phyloP scores from a whole-genome alignment of 345 rosid genomes.

The Lepidium didymum region DNA sequence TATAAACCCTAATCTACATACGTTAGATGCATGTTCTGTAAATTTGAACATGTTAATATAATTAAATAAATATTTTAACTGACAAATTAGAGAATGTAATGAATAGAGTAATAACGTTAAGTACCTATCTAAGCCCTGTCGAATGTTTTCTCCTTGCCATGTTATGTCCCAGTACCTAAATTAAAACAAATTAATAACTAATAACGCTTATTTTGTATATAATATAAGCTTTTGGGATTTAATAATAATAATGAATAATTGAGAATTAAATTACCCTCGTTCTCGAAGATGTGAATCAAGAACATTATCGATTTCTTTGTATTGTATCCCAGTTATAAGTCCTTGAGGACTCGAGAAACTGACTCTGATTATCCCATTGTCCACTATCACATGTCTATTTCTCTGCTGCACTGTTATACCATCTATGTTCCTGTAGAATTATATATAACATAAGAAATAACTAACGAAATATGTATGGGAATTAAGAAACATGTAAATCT shows the following conservation, averaged over 20 bases:
- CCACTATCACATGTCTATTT: slow-evolving; percentile 46
- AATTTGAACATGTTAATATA: no score
- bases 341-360: slow-evolving; percentile 61
- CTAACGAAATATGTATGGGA: no score
- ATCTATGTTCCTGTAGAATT: neutral
- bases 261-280: slow-evolving; percentile 16
- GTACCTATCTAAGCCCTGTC: slow-evolving; percentile 18
- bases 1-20: no score
- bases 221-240: neutral
- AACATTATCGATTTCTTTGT: slow-evolving; percentile 56
- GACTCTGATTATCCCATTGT: slow-evolving; percentile 64
- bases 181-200: neutral
- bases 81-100: neutral
- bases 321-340: slow-evolving; percentile 45
- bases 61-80: neutral
- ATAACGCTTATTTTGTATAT: neutral
- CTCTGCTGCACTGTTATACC: slow-evolving; percentile 14
- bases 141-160: slow-evolving; percentile 15
- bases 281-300: slow-evolving; percentile 33
- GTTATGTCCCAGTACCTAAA: slow-evolving; percentile 33
- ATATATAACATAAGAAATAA: no score
- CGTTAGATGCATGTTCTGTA: no score
- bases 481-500: no score
- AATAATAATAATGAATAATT: neutral
- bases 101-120: neutral